Base-by-base conservation (phyloP, 2,329 filamentous ascomycete species). In the Thelonectria blattea region DNA sequence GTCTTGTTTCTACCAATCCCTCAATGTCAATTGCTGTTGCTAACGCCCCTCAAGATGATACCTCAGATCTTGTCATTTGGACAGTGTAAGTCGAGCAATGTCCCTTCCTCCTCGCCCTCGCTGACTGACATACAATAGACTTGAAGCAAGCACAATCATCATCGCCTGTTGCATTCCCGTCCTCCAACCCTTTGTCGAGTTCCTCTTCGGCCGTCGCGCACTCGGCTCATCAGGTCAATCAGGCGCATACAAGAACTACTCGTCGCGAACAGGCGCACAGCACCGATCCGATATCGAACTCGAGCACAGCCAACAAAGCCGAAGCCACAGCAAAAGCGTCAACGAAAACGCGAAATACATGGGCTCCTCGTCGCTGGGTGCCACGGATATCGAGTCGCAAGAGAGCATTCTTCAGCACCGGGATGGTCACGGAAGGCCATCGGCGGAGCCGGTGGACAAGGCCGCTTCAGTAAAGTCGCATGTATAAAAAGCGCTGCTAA, bases 31-130 rank as follows among this genome's bases (percentile, higher is more conserved):
- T n/a, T n/a, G 5, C 27, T 9, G 9, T n/a, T 12, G 0, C 32
- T 64, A 11, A 64, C 14, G 18, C 11, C 6, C 9, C 30, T 32
- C 0, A 32, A 67, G 65, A 67, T 12, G 73, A 75, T 18, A 80
- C 77, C 3, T 74, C 74, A 0, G 77, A 80, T n/a, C 69, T 81
- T 4, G 72, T 80, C 1, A 74, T 81, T 27, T 82, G 80, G 79
- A 81, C 79, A 6, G 72, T 75, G 78, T 80, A 72, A 71, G 67
- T 52, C 10, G 0, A 30, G 27, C 5, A 10, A 30, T 14, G 3
- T n/a, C 8, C 15, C 7, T 17, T 48, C 24, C 1, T 24, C 1
- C 17, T 52, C 27, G 9, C 9, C 27, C 27, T 9, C 15, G 1
- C 42, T 10, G 3, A n/a, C 37, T 18, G 17, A 15, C 11, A 30